phyloP scores from a whole-genome alignment of 805 yeast species.

The Sugiyamaella lignohabitans region DNA sequence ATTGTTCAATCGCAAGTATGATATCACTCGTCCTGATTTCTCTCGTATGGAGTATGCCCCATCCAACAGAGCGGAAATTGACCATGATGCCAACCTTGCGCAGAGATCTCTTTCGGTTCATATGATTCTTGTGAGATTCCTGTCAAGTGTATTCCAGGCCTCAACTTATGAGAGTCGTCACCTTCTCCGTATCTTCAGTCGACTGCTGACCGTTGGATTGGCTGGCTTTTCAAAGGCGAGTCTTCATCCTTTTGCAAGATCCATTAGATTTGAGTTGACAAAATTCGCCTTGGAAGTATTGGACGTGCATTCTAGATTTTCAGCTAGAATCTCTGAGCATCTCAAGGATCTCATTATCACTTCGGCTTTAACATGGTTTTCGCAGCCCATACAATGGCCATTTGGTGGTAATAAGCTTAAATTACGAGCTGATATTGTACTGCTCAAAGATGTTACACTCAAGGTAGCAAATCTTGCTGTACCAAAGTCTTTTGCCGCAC shows the following conservation, averaged over 20 bases:
- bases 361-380: conserved; percentile 77
- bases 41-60: conserved; percentile 86
- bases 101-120: conserved; percentile 59
- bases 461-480: conserved; percentile 24
- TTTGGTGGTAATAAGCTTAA: conserved; percentile 76
- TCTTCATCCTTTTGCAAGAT: conserved; percentile 74
- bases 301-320: conserved; percentile 45
- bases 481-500: conserved; percentile 20
- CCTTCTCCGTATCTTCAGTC: conserved; percentile 60
- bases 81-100: conserved; percentile 45
- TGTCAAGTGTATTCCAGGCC: conserved; percentile 75
- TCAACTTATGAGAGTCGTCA: conserved; percentile 65
- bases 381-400: conserved; percentile 57
- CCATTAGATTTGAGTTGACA: conserved; percentile 67
- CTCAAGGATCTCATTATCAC: conserved; percentile 51
- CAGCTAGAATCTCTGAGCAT: conserved; percentile 38
- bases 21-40: conserved; percentile 54
- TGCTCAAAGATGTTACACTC: conserved; percentile 49
- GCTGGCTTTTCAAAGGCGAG: conserved; percentile 62
- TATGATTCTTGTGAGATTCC: conserved; percentile 54
- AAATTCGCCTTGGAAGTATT: conserved; percentile 61
- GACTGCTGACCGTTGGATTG: conserved; percentile 38
- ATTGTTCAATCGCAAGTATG: conserved; percentile 51
- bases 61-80: conserved; percentile 55
- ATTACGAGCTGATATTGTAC: conserved; percentile 58